Conservation (phyloP, 768 basidiomycete species). For the Postia placenta region DNA sequence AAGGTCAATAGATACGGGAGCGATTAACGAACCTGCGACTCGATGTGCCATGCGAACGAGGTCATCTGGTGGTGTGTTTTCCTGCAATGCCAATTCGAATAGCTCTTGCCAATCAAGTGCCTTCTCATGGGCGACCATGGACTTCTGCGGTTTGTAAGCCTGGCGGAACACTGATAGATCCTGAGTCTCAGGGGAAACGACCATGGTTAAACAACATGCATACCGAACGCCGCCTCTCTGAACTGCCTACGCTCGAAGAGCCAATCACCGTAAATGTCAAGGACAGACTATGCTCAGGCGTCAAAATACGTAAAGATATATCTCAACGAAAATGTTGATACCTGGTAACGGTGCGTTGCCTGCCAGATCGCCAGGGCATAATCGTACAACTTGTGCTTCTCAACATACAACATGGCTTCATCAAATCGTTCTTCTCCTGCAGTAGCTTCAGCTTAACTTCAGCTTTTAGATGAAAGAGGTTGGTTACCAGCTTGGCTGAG, state of each 20-base stretch:
- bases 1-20: neutral
- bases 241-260: slow-evolving; percentile 83
- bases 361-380: slow-evolving; percentile 72
- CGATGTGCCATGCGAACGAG: slow-evolving; percentile 64
- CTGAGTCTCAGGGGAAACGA: too few species aligned
- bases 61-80: slow-evolving; percentile 46
- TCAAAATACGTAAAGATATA: neutral
- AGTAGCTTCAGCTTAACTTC: neutral
- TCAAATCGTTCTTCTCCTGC: slow-evolving; percentile 66
- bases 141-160: slow-evolving; percentile 57
- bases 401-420: slow-evolving; percentile 76
- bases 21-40: slow-evolving; percentile 54
- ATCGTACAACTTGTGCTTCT: slow-evolving; percentile 69
- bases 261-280: slow-evolving; percentile 80
- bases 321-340: slow-evolving; percentile 24
- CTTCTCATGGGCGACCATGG: slow-evolving; percentile 84
- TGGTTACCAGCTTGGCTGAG: slow-evolving; percentile 64
- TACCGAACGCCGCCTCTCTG: slow-evolving; percentile 77
- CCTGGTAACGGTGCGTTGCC: slow-evolving; percentile 56
- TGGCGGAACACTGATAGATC: slow-evolving; percentile 67
- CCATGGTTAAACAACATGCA: neutral
- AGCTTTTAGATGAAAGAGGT: neutral
- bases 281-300: slow-evolving; percentile 41
- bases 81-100: slow-evolving; percentile 67
- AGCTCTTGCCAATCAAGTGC: slow-evolving; percentile 88